Percentiles rank a stretch among this genome's conserved stretches.
These are phyloP conservation scores for Candida tallmaniae DNA, from an alignment of 805 yeast genomes.

Conservation along the genomic window DNA sequence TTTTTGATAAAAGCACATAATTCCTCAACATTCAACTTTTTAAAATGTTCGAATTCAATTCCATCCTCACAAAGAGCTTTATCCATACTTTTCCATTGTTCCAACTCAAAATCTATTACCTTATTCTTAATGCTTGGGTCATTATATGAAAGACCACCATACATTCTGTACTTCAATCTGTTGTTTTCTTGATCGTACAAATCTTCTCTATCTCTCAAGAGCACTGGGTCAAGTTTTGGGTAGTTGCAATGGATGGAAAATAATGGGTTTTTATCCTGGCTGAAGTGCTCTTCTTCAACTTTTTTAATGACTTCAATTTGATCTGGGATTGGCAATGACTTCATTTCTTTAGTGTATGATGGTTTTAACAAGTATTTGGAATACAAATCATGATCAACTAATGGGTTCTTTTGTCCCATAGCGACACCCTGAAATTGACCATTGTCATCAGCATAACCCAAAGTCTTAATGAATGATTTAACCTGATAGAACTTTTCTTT, in stretches of 20 bases:
- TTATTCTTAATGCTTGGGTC: constrained; percentile 10
- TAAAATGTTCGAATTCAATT: constrained; percentile 21
- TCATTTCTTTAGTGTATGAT: constrained; percentile 6
- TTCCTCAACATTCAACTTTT: constrained; percentile 15
- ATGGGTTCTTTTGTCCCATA: constrained; percentile 30
- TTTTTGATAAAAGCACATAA: constrained; percentile 24
- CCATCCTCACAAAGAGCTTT: constrained; percentile 22
- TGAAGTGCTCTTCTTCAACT: constrained; percentile 15
- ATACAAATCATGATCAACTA: constrained; percentile 17
- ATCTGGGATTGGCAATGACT: constrained; percentile 14
- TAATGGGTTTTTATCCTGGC: constrained; percentile 17
- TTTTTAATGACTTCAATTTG: constrained; percentile 22
- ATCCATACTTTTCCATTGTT: constrained; percentile 27
- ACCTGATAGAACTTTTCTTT: constrained; percentile 37
- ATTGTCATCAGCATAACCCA: constrained; percentile 24
- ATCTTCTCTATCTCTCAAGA: constrained; percentile 18
- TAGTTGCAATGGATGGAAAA: constrained; percentile 33
- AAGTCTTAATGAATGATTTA: constrained; percentile 32
- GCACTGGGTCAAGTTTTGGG: constrained; percentile 32
- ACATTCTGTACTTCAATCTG: constrained; percentile 24
- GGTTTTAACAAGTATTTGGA: constrained; percentile 8
- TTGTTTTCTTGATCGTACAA: constrained; percentile 21
- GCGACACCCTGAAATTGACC: constrained; percentile 31
- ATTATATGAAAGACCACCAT: constrained; percentile 19
- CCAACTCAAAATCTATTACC: constrained; percentile 25